Evolutionary conservation across 768 basidiomycete genomes (phyloP), one percentile per base, ranked within the genome.

Genomic region (Serendipita vermifera): DNA sequence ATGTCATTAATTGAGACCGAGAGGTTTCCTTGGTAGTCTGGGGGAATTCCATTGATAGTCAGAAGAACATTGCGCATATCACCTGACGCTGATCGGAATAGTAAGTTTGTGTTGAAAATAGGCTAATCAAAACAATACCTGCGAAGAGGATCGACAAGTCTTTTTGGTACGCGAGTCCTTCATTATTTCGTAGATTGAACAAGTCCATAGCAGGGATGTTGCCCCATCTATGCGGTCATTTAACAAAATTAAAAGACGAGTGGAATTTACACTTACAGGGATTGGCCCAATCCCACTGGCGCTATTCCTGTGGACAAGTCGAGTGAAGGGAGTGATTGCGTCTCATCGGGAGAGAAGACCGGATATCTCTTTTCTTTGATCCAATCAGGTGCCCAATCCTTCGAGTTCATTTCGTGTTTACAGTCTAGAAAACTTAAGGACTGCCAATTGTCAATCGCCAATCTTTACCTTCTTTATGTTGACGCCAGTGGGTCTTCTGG

Each of bases 21-120:
- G 14, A 74, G 54, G 9, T 65, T 58, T 2, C 77, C 76, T 1
- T 65, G 63, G 58, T 72, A 76, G 39, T 74, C 62, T 11, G 59
- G 17, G 3, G 75, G 73, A 22, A 77, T 68, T 9, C 59, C 59
- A 57, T 76, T 77, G 54, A 77, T 60, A 2, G 73, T 77, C 27
- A 62, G 61, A 4, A 77, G 48, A 15, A 76, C 58, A 54, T 76
- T 68, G 32, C 76, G 69, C 41, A 77, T 65, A 61, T 77, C 76
- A 3, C 77, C 77, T 4, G 77, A 77, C 0, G 74, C 76, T 77
- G 41, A 5, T 62, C 58, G 5, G 69, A n/a, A n/a, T n/a, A n/a
- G n/a, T n/a, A n/a, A n/a, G n/a, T n/a, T n/a, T n/a, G n/a, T n/a
- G n/a, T n/a, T 15, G 15, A 48, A 20, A 13, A 5, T 38, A 15